Base-by-base conservation (phyloP, 2,329 filamentous ascomycete species). In the Atkinsonella texensis region DNA sequence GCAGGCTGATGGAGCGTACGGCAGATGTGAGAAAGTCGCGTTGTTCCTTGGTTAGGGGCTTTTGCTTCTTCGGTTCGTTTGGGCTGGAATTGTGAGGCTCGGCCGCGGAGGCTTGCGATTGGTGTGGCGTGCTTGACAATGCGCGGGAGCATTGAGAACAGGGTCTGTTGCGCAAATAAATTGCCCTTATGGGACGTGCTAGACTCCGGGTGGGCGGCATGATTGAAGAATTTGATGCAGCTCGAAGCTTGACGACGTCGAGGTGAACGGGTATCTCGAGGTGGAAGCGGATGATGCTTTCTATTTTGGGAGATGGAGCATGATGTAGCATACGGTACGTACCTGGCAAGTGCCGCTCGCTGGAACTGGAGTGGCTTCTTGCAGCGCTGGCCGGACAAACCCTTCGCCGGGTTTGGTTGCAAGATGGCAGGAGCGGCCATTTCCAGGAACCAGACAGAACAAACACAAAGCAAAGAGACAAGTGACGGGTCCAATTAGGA, bases 11-110 rank as follows among this genome's bases (percentile, higher is more conserved):
- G 44, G 17, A 17, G 39, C 76, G 58, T 71, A 84, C 81, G 15
- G 88, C 88, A 31, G 84, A 80, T 53, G 86, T 83, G 47, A 94
- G 80, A 61, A 85, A 94, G 52, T 84, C 76, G 53, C 80, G 77
- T 63, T 95, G 88, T 54, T 80, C 75, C 56, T 78, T 69, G 32
- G 81, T 87, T 46, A 93, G 73, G 10, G 83, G 76, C 64, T 84
- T 81, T 54, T 63, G 72, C 60, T 69, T 71, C 57, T 67, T 66
- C 49, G 63, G 55, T 55, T 62, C 52, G 54, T 61, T 57, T 31
- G 35, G n/a, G 10, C 18, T 47, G 47, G 23, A 23, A 28, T 13
- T 6, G 28, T 17, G 7, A 4, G 51, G 15, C 15, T 50, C 43
- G 20, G 48, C 3, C 20, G 53, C 15, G 10, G 39, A 43, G 12